Conservation (phyloP, 371 early-diverging fungal species). For the Mucor lusitanicus region DNA sequence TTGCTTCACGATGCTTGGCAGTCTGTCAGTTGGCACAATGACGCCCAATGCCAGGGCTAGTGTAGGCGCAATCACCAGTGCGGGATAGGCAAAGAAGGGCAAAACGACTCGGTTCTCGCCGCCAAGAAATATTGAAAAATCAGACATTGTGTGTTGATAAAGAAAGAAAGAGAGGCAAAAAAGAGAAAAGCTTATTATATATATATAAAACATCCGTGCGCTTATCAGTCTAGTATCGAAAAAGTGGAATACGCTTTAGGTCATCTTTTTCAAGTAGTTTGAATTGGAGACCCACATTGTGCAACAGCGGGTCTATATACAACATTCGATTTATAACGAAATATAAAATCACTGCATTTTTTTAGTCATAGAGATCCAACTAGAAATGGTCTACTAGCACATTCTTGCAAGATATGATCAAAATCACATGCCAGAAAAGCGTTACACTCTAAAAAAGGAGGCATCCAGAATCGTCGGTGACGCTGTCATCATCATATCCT, state of each 20-base stretch:
- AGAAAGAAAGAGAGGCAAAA: neutral
- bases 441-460: neutral
- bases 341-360: neutral
- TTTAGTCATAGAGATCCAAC: neutral
- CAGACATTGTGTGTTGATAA: neutral
- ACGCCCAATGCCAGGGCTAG: constrained; percentile 16
- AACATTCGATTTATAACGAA: neutral
- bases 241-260: neutral
- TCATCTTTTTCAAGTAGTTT: neutral
- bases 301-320: neutral
- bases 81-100: neutral
- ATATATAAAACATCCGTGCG: constrained; percentile 10
- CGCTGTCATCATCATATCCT: neutral
- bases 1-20: constrained; percentile 30
- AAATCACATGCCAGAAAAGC: neutral
- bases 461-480: neutral
- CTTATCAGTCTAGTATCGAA: neutral
- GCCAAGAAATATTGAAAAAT: constrained; percentile 7
- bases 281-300: neutral
- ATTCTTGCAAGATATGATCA: neutral
- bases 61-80: constrained; percentile 14
- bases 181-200: neutral
- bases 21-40: constrained; percentile 17
- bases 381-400: neutral
- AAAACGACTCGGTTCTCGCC: constrained; percentile 10